A percentile compares a stretch with the other conserved stretches of the same genome.
Conservation (phyloP, 441 rosid genomes). For the Gossypium gossypioides region DNA sequence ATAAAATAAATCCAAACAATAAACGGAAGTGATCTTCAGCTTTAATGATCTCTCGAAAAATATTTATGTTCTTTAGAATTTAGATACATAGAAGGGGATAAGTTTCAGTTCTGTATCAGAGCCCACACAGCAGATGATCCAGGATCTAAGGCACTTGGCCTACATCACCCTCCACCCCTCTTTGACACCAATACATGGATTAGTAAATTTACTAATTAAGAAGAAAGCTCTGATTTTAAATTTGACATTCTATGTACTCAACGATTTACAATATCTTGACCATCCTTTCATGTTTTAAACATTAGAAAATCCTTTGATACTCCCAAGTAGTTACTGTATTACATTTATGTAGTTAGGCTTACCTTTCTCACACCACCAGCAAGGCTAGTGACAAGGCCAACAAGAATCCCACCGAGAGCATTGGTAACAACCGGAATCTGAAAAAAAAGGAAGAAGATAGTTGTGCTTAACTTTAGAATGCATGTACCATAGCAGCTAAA, state of each 20-base stretch:
- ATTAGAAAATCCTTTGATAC: neutral
- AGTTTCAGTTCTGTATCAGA: neutral
- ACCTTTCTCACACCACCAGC: conserved; percentile 99
- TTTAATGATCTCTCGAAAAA: neutral
- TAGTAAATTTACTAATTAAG: neutral
- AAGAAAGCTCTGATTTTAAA: neutral
- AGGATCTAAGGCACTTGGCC: neutral
- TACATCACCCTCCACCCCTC: neutral
- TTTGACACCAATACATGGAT: neutral
- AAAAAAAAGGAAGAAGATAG: conserved; percentile 1
- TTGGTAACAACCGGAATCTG: conserved; percentile 77
- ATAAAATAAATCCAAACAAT: neutral
- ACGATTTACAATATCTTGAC: neutral
- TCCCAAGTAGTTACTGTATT: neutral
- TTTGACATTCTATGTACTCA: neutral
- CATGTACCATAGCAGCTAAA: neutral
- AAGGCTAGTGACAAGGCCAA: conserved; percentile 82
- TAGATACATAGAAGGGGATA: neutral
- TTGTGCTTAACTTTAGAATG: neutral
- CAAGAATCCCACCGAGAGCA: conserved; percentile 92
- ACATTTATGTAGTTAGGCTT: conserved; percentile 6
- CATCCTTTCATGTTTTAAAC: neutral
- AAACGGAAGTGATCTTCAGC: neutral
- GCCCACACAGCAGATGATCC: neutral
- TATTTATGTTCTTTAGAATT: neutral